Conservation (phyloP, 1,139 yeast species). For the Blastobotrys persicus region DNA sequence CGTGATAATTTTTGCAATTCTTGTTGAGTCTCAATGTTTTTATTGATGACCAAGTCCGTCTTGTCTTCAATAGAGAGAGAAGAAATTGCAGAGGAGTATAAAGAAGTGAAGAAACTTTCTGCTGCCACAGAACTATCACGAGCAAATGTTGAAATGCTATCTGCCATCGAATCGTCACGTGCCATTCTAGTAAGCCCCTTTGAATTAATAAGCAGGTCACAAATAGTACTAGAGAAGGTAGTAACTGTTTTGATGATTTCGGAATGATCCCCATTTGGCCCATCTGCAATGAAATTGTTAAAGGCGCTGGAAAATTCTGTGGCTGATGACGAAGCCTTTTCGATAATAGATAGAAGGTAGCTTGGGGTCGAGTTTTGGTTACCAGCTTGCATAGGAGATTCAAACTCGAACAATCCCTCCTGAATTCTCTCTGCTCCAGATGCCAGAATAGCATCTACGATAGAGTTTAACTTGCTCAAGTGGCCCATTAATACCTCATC, state of each 20-base stretch:
- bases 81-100: conserved; percentile 54
- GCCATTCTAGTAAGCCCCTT: conserved; percentile 66
- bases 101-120: conserved; percentile 58
- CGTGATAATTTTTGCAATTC: conserved; percentile 58
- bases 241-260: conserved; percentile 67
- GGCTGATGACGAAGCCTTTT: conserved; percentile 66
- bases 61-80: conserved; percentile 59
- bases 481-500: conserved; percentile 54
- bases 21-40: conserved; percentile 73
- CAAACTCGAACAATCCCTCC: conserved; percentile 68
- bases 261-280: conserved; percentile 66
- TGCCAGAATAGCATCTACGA: conserved; percentile 70
- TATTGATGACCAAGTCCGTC: conserved; percentile 72
- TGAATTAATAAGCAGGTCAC: conserved; percentile 65
- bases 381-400: conserved; percentile 81
- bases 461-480: conserved; percentile 49
- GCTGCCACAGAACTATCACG: conserved; percentile 60
- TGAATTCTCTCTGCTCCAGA: conserved; percentile 73
- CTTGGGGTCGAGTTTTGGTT: conserved; percentile 76
- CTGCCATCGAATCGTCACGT: conserved; percentile 52
- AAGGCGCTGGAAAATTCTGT: conserved; percentile 81
- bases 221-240: conserved; percentile 60
- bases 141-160: conserved; percentile 49
- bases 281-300: conserved; percentile 76
- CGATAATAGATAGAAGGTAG: conserved; percentile 66